phyloP scores from a whole-genome alignment of 805 yeast species.

The Teunomyces gatunensis region DNA sequence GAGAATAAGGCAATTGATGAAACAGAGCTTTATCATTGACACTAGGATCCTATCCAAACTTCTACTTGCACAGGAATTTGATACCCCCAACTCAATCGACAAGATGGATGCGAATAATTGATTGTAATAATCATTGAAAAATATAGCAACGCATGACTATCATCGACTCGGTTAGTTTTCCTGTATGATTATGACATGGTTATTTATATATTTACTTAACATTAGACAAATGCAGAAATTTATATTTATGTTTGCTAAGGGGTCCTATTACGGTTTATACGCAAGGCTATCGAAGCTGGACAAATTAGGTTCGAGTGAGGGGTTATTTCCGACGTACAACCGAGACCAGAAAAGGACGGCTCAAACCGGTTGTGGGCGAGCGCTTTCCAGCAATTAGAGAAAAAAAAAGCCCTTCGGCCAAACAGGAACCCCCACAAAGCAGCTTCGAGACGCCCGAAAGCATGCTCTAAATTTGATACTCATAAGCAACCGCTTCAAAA shows the following conservation, averaged over 20 bases:
- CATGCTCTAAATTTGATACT: too few species aligned
- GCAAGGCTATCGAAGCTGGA: too few species aligned
- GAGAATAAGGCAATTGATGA: conserved; percentile 3
- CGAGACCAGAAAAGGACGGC: neutral
- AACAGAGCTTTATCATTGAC: neutral
- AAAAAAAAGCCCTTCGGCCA: neutral
- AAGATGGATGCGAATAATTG: conserved; percentile 3
- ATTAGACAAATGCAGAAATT: neutral
- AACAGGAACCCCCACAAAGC: neutral
- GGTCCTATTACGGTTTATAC: too few species aligned
- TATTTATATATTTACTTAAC: neutral
- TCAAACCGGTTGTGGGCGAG: conserved; percentile 2
- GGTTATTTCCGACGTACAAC: neutral
- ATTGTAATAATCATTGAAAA: neutral
- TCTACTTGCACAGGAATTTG: neutral
- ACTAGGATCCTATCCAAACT: neutral
- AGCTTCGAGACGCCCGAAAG: neutral
- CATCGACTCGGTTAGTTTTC: neutral
- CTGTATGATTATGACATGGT: neutral
- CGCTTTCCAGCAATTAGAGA: neutral
- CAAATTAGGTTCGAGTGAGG: neutral
- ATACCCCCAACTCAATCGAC: neutral
- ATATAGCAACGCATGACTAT: neutral
- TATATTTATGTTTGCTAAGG: neutral
- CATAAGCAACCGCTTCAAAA: too few species aligned